A percentile compares a stretch with the other conserved stretches of the same genome.
Conservation (phyloP, 345 rosid genomes). For the Alliaria petiolata region DNA sequence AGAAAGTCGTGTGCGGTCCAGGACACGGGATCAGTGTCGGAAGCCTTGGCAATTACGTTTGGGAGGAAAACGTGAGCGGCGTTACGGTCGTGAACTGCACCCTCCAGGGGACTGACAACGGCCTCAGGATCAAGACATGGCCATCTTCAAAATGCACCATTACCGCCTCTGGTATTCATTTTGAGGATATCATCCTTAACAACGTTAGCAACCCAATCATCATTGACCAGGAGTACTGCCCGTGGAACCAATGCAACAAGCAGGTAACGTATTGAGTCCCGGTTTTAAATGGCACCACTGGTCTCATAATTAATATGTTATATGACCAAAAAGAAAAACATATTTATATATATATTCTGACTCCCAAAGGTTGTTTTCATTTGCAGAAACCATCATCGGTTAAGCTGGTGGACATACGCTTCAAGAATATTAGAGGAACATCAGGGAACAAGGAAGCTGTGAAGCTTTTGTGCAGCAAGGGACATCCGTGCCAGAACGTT, state of each 20-base stretch:
- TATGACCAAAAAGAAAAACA: too few species aligned
- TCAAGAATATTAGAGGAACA: conserved; percentile 50
- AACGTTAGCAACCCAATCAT: conserved; percentile 37
- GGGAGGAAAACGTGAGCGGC: conserved; percentile 40
- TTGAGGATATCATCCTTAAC: conserved; percentile 26
- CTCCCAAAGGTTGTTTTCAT: not conserved
- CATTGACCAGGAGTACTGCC: conserved; percentile 47
- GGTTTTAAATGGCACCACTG: too few species aligned
- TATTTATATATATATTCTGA: too few species aligned
- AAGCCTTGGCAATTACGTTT: conserved; percentile 45
- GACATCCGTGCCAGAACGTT: conserved; percentile 38
- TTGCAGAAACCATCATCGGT: conserved; percentile 41
- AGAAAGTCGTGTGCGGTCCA: conserved; percentile 51
- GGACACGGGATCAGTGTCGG: conserved; percentile 71
- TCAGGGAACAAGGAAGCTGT: conserved; percentile 38
- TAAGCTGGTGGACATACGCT: conserved; percentile 41
- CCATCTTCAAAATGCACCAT: conserved; percentile 32
- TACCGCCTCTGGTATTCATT: conserved; percentile 27
- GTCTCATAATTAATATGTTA: too few species aligned
- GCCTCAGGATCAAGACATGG: conserved; percentile 61
- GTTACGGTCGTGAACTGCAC: conserved; percentile 36
- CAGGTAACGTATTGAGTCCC: not conserved
- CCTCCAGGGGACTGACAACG: conserved; percentile 33
- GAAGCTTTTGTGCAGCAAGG: conserved; percentile 50
- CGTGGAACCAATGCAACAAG: conserved; percentile 28